Conservation (phyloP, 495 filamentous ascomycete genomes). For the Penicillium mononematosum region DNA sequence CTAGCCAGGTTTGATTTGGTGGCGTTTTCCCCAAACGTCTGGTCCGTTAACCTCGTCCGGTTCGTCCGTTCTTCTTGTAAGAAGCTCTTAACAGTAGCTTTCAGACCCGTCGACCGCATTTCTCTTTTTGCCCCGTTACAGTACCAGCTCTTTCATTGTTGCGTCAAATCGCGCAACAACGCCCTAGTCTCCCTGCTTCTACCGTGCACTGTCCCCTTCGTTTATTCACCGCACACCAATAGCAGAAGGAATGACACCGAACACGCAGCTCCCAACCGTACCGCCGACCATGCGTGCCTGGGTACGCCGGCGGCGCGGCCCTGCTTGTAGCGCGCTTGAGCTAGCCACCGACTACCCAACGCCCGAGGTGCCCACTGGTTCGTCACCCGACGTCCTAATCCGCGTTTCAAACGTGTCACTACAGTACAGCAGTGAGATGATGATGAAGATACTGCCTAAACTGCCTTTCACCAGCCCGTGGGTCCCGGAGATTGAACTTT, state of each 20-base stretch:
- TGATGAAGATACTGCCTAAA: conserved; percentile 14
- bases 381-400: conserved; percentile 16
- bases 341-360: not conserved
- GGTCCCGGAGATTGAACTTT: conserved; percentile 24
- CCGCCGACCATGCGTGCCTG: not conserved
- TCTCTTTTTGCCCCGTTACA: too few species aligned
- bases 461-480: conserved; percentile 17
- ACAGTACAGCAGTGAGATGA: conserved; percentile 13
- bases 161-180: too few species aligned
- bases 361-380: not conserved
- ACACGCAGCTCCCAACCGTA: not conserved
- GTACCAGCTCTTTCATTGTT: too few species aligned
- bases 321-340: not conserved
- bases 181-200: too few species aligned
- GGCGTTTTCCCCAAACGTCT: too few species aligned
- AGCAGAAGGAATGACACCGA: not conserved
- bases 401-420: conserved; percentile 25
- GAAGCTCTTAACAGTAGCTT: too few species aligned
- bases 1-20: too few species aligned
- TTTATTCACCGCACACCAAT: not conserved
- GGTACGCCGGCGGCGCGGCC: not conserved
- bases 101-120: too few species aligned
- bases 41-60: too few species aligned
- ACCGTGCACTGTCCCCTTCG: not conserved
- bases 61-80: too few species aligned